Evolutionary conservation across 371 early-diverging fungal genomes (phyloP), one percentile per base, ranked within the genome.

Genomic region (Basidiobolus meristosporus): DNA sequence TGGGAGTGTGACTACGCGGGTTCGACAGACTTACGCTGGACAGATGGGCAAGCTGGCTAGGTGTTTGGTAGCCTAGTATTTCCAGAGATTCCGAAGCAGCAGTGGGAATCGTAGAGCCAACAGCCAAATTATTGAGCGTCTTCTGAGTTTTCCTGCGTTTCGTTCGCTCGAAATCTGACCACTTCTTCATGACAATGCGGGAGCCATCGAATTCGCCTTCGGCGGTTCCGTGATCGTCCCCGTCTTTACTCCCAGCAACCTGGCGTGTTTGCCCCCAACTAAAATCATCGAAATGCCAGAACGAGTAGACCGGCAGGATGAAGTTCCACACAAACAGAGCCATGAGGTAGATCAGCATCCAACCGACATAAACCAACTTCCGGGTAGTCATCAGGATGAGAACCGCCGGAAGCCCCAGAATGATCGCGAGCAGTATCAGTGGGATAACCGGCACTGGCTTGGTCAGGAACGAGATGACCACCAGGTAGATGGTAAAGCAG

Each of bases 261-360:
- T 74, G 71, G 37, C 98, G 72, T 0, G 99, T 99, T 46, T 93
- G 82, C 7, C 99, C 99, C 99, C 98, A 98, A 2, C 81, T 75
- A 49, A 99, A 97, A 52, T 99, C 97, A 56, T 99, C 99, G 62
- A 98, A 96, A 57, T 95, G 92, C 99, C 99, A n/a, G n/a, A n/a
- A n/a, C n/a, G n/a, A n/a, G n/a, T n/a, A n/a, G n/a, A n/a, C n/a
- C n/a, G n/a, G n/a, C 12, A 99, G 67, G 7, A 92, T 76, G 55
- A 90, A 85, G 56, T 95, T 95, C 97, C 98, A 99, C n/a, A 99
- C 77, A 4, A 95, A 95, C 35, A 97, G 60, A 26, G 88, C 79
- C 38, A 82, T 23, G 18, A 99, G 63, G 53, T 98, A 99, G 30
- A 97, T 70, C 31, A 91, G 26, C 82, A 98, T 90, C 97, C 97